These are phyloP conservation scores for Cercospora zeae-maydis DNA, from an alignment of 2,329 filamentous ascomycete species.

Conservation along the genomic window DNA sequence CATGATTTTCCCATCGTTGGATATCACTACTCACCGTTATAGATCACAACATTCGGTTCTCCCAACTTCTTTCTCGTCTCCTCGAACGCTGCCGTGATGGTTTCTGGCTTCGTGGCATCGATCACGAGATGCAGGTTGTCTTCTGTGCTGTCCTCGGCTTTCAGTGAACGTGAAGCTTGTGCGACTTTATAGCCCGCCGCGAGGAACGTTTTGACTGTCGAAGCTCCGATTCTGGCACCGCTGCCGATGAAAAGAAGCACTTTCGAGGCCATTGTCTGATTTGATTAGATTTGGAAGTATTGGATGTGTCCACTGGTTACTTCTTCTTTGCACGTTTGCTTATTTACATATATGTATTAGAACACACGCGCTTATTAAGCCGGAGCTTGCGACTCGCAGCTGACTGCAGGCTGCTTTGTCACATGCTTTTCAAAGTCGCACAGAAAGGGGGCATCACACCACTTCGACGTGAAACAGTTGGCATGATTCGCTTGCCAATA, in stretches of 20 bases:
- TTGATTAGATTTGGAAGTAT: neutral
- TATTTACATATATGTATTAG: neutral
- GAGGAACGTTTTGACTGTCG: constrained; percentile 40
- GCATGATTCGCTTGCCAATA: too few relatives aligned
- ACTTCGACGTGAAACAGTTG: too few relatives aligned
- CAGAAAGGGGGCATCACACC: too few relatives aligned
- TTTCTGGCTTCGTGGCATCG: constrained; percentile 39
- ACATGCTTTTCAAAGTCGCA: neutral
- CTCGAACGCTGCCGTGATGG: constrained; percentile 39
- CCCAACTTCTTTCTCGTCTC: constrained; percentile 39
- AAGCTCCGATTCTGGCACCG: constrained; percentile 42
- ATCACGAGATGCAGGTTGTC: constrained; percentile 19
- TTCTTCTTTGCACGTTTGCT: neutral
- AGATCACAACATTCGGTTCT: constrained; percentile 45
- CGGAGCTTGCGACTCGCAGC: neutral
- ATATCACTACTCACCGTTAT: constrained; percentile 36
- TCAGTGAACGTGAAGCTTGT: constrained; percentile 38
- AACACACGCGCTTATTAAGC: neutral
- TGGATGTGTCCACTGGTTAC: too few relatives aligned
- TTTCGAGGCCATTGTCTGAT: neutral
- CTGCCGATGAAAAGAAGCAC: constrained; percentile 45
- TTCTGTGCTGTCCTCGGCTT: constrained; percentile 18
- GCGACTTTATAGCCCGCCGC: constrained; percentile 45
- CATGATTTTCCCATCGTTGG: neutral
- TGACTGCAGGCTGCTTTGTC: neutral